Conservation (phyloP, 371 early-diverging fungal species). For the Fennellomyces sp. region DNA sequence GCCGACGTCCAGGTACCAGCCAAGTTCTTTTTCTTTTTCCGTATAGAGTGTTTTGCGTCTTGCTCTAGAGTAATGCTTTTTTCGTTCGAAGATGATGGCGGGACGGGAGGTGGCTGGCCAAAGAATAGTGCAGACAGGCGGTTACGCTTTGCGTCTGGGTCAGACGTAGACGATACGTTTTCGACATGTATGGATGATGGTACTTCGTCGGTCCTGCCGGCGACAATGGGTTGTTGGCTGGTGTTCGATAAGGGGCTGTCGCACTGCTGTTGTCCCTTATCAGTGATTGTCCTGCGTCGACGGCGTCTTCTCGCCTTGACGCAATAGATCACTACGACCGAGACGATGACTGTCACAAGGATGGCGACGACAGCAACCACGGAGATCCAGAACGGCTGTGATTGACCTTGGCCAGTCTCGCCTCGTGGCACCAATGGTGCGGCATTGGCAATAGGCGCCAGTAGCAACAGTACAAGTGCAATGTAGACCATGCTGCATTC, state of each 20-base stretch:
- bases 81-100: not conserved
- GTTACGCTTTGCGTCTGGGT: not conserved
- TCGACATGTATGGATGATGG: not conserved
- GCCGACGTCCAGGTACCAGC: constrained; percentile 6
- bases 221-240: not conserved
- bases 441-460: no score
- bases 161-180: not conserved
- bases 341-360: not conserved
- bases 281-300: not conserved
- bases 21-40: not conserved
- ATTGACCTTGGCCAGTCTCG: constrained; percentile 6
- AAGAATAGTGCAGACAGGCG: not conserved
- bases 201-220: not conserved
- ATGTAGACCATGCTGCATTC: no score
- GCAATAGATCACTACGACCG: not conserved
- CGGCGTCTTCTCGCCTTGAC: not conserved
- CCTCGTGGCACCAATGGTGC: not conserved
- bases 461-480: no score
- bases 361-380: constrained; percentile 6
- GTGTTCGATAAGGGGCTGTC: no score
- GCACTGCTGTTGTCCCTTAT: not conserved
- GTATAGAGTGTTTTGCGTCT: not conserved
- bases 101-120: not conserved
- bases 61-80: not conserved
- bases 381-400: constrained; percentile 18